A percentile compares a stretch with the other conserved stretches of the same genome.
phyloP scores from a whole-genome alignment of 306 rosid genomes.

The Quillaja saponaria region DNA sequence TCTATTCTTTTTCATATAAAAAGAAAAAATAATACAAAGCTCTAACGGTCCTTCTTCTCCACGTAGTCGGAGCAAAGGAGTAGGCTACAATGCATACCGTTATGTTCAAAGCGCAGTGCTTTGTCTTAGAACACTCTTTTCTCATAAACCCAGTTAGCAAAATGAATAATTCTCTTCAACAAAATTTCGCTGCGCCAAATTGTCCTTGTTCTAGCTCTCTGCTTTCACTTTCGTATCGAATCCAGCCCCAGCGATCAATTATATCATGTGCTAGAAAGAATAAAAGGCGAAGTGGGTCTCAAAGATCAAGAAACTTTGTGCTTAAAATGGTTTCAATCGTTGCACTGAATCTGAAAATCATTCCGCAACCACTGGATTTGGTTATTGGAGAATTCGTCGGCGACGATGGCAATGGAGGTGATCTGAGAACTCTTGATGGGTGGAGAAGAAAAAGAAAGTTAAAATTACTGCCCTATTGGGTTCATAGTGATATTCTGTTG shows the following conservation, averaged over 20 bases:
- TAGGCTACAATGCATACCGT: too few relatives aligned
- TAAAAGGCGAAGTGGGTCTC: conserved; percentile 7
- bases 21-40: too few relatives aligned
- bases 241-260: neutral
- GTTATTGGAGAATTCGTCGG: conserved; percentile 33
- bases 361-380: conserved; percentile 44
- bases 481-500: conserved; percentile 13
- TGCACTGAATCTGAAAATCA: conserved; percentile 42
- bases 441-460: conserved; percentile 10
- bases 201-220: neutral
- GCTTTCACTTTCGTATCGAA: neutral
- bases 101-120: too few relatives aligned
- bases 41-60: too few relatives aligned
- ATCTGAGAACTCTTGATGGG: neutral
- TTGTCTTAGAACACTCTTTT: neutral
- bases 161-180: neutral
- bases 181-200: neutral
- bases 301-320: conserved; percentile 21
- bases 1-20: too few relatives aligned
- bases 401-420: neutral
- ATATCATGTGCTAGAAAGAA: conserved; percentile 21
- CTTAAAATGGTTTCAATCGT: conserved; percentile 42
- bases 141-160: conserved; percentile 5
- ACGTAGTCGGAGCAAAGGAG: too few relatives aligned
- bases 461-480: neutral